phyloP scores from a whole-genome alignment of 202 grass and related monocot genomes.

The Miscanthus sacchariflorus region DNA sequence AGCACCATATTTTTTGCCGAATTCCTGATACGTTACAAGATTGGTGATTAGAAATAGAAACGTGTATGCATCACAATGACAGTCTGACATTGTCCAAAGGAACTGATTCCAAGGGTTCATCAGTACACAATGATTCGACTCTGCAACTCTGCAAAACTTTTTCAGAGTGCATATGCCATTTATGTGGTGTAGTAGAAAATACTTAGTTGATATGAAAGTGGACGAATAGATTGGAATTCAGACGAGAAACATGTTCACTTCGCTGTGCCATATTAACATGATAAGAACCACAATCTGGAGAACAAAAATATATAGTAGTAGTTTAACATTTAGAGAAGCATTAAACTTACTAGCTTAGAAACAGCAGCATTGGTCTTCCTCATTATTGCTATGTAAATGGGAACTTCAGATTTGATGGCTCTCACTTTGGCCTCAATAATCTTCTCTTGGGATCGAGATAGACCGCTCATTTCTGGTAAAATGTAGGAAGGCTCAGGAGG shows the following conservation, averaged over 20 bases:
- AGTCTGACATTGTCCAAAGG: neutral
- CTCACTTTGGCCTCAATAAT: slow-evolving; percentile 23
- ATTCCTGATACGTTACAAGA: slow-evolving; percentile 11
- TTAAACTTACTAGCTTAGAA: slow-evolving; percentile 19
- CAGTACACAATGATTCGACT: neutral
- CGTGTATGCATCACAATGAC: neutral
- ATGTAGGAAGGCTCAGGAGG: slow-evolving; percentile 40
- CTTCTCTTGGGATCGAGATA: slow-evolving; percentile 38
- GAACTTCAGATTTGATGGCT: slow-evolving; percentile 36
- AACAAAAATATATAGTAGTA: neutral
- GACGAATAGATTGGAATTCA: neutral
- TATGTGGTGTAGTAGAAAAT: neutral
- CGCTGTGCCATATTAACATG: neutral
- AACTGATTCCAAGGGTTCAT: neutral
- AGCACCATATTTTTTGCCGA: neutral
- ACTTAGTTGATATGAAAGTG: neutral
- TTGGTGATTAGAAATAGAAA: neutral
- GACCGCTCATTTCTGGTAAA: neutral
- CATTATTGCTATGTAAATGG: slow-evolving; percentile 44
- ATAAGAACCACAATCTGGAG: neutral
- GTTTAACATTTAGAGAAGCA: neutral
- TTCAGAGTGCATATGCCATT: neutral
- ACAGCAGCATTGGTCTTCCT: slow-evolving; percentile 16
- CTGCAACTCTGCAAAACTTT: neutral
- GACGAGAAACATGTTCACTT: neutral